These are phyloP conservation scores for Rubia tinctorum DNA, from an alignment of 305 asterid species.

Conservation along the genomic window DNA sequence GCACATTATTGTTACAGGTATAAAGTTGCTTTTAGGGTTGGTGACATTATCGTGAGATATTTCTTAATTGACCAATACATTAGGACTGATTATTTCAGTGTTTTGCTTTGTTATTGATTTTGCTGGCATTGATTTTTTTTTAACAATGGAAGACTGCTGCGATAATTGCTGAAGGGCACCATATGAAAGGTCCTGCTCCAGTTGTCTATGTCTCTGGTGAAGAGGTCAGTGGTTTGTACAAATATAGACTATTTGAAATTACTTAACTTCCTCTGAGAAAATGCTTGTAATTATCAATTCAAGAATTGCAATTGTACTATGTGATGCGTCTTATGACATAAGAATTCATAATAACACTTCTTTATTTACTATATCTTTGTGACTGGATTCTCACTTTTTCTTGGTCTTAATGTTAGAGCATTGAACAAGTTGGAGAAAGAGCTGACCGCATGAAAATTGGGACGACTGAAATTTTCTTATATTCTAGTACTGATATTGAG, in stretches of 20 bases:
- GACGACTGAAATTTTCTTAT: slow-evolving; percentile 60
- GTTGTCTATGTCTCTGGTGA: slow-evolving; percentile 98
- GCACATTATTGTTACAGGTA: slow-evolving; percentile 93
- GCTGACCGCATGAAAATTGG: slow-evolving; percentile 79
- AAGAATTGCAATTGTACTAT: neutral
- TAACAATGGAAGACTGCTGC: slow-evolving; percentile 72
- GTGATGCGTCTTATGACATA: slow-evolving; percentile 1
- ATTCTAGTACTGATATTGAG: slow-evolving; percentile 92
- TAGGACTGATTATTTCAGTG: slow-evolving; percentile 1
- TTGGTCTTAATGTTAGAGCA: slow-evolving; percentile 53
- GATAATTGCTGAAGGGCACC: slow-evolving; percentile 62
- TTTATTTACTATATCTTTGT: neutral
- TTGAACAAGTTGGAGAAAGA: slow-evolving; percentile 92
- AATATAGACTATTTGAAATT: neutral
- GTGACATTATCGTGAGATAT: neutral
- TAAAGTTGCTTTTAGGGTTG: slow-evolving; percentile 5
- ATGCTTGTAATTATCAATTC: neutral
- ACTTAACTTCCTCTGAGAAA: neutral
- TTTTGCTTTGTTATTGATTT: slow-evolving; percentile 16
- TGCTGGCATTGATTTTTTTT: slow-evolving; percentile 23
- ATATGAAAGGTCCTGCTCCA: slow-evolving; percentile 42
- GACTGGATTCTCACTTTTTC: neutral
- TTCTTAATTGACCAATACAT: slow-evolving; percentile 8
- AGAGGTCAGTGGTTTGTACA: slow-evolving; percentile 53
- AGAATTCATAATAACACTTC: neutral